phyloP scores from a whole-genome alignment of 2,329 filamentous ascomycete genomes.

The Exophiala dermatitidis region DNA sequence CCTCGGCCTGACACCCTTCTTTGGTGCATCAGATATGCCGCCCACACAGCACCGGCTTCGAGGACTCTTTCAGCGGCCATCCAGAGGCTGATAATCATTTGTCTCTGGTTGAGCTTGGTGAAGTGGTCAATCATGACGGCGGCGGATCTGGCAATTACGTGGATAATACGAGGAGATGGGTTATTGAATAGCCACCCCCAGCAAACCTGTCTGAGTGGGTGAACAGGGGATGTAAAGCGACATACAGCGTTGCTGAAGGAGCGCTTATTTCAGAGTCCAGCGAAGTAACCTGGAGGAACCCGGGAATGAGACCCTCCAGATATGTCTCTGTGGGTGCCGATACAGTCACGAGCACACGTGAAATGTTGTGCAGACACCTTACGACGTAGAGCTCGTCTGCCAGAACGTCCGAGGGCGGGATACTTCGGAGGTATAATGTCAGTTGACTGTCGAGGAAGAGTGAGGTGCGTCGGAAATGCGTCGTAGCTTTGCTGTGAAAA shows the following conservation, averaged over 20 bases:
- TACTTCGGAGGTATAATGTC: not conserved
- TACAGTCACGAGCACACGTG: not conserved
- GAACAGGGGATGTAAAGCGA: constrained; percentile 5
- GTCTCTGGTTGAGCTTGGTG: not conserved
- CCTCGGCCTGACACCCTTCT: not conserved
- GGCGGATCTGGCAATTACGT: constrained; percentile 7
- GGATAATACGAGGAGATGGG: constrained; percentile 1
- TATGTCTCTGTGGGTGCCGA: not conserved
- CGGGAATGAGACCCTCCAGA: constrained; percentile 7
- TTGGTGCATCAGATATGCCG: not conserved
- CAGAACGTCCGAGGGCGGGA: not conserved
- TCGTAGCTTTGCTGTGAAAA: not conserved
- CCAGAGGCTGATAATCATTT: constrained; percentile 2
- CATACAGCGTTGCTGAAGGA: constrained; percentile 10
- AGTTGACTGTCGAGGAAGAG: not conserved
- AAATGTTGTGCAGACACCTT: not conserved
- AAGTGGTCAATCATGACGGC: constrained; percentile 8
- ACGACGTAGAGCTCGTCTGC: constrained; percentile 2
- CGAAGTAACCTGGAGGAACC: not conserved
- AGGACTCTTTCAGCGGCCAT: constrained; percentile 6
- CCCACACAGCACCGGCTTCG: constrained; percentile 2
- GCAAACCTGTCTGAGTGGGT: constrained; percentile 1
- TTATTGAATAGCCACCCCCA: not conserved
- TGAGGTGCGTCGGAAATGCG: constrained; percentile 6
- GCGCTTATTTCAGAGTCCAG: not conserved